Conservation (phyloP, 306 rosid species). For the Dryas alaskensis region DNA sequence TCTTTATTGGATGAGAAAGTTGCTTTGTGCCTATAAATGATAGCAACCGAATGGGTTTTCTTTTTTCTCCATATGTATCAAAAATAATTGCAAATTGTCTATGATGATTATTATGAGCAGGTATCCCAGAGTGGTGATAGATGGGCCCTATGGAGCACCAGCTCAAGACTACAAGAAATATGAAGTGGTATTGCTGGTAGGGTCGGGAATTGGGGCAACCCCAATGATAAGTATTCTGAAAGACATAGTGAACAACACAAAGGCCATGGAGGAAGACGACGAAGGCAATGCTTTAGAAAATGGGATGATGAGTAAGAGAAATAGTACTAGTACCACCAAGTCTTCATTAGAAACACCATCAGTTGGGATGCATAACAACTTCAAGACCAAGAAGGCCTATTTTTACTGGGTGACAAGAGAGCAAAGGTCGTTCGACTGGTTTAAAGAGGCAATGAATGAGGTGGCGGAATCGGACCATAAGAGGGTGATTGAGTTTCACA, state of each 20-base stretch:
- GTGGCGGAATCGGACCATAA: constrained; percentile 51
- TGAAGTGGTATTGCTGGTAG: constrained; percentile 62
- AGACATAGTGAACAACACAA: constrained; percentile 53
- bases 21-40: constrained; percentile 7
- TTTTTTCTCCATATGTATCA: background rate
- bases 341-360: too few species aligned
- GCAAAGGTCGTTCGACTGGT: constrained; percentile 71
- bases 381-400: constrained; percentile 53
- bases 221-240: constrained; percentile 70
- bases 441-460: constrained; percentile 65
- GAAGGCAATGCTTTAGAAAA: constrained; percentile 14
- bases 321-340: background rate
- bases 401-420: constrained; percentile 69
- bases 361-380: constrained; percentile 6
- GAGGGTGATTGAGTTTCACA: constrained; percentile 59
- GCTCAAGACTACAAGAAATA: constrained; percentile 68
- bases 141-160: constrained; percentile 79
- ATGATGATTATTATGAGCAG: constrained; percentile 4
- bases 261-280: constrained; percentile 47
- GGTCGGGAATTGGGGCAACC: constrained; percentile 68
- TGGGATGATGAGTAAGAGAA: background rate
- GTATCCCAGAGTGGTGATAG: constrained; percentile 53
- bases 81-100: background rate
- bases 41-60: background rate
- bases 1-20: constrained; percentile 4